These are phyloP conservation scores for Magnolia sinica DNA, from an alignment of 164 flowering plant genomes.

Conservation along the genomic window DNA sequence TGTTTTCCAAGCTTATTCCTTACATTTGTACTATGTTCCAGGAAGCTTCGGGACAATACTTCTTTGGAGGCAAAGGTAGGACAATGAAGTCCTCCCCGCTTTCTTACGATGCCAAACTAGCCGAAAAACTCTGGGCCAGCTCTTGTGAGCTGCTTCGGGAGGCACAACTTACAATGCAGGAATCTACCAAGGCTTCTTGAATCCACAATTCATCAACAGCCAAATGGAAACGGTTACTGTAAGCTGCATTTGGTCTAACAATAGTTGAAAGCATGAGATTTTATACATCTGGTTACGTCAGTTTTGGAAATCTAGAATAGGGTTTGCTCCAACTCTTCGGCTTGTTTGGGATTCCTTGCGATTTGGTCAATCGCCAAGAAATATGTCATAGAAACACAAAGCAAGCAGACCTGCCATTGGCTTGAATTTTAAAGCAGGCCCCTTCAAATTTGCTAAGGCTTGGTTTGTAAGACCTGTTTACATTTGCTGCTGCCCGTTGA, in stretches of 20 bases:
- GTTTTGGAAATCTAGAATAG: background rate
- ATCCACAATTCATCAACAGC: background rate
- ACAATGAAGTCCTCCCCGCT: conserved; percentile 53
- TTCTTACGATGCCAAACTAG: conserved; percentile 54
- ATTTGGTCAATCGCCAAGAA: no score
- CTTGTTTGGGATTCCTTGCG: background rate
- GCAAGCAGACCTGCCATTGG: no score
- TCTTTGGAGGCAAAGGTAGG: conserved; percentile 82
- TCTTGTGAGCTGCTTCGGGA: conserved; percentile 47
- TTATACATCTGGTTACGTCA: background rate
- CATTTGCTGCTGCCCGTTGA: no score
- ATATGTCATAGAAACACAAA: no score
- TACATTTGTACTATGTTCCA: conserved; percentile 22
- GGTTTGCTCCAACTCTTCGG: background rate
- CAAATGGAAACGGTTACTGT: background rate
- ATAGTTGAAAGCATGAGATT: background rate
- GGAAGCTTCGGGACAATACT: conserved; percentile 76
- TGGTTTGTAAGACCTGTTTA: no score
- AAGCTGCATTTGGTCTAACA: background rate
- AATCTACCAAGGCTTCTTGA: conserved; percentile 11
- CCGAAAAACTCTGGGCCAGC: conserved; percentile 54
- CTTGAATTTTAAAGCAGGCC: no score
- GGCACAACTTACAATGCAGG: conserved; percentile 15
- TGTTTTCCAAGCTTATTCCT: background rate
- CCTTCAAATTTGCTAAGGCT: no score